phyloP scores from a whole-genome alignment of 768 basidiomycete genomes.

The Clathrus columnatus region DNA sequence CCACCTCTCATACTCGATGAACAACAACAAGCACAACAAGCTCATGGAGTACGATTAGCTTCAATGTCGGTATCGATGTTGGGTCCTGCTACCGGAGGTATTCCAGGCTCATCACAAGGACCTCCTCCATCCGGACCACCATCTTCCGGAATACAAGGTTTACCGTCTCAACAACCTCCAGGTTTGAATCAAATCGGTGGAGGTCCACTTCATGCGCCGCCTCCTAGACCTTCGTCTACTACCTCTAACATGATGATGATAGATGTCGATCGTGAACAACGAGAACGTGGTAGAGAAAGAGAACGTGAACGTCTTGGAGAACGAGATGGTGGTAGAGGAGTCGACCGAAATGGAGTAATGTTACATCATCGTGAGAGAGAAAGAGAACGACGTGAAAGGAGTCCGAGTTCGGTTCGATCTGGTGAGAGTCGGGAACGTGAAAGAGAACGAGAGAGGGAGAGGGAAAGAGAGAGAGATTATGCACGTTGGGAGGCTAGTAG shows the following conservation, averaged over 20 bases:
- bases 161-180: not conserved
- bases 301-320: not conserved
- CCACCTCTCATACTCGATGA: slow-evolving; percentile 78
- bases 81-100: not conserved
- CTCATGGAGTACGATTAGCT: not conserved
- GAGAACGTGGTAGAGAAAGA: not conserved
- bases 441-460: not conserved
- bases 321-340: not conserved
- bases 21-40: not conserved
- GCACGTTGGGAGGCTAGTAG: slow-evolving; percentile 4
- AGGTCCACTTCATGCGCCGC: no score
- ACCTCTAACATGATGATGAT: no score
- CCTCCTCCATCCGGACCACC: not conserved
- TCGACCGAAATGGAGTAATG: not conserved
- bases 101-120: not conserved
- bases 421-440: not conserved
- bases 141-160: no score
- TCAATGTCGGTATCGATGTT: not conserved
- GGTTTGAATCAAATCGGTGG: not conserved
- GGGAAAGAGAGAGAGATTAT: slow-evolving; percentile 4
- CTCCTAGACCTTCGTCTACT: not conserved
- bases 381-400: not conserved
- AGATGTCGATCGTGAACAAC: not conserved
- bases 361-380: not conserved
- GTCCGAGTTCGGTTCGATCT: not conserved